A percentile compares a stretch with the other conserved stretches of the same genome.
Evolutionary conservation across 1,284 basidiomycete species (phyloP).

Genomic region (Sporisorium scitamineum): DNA sequence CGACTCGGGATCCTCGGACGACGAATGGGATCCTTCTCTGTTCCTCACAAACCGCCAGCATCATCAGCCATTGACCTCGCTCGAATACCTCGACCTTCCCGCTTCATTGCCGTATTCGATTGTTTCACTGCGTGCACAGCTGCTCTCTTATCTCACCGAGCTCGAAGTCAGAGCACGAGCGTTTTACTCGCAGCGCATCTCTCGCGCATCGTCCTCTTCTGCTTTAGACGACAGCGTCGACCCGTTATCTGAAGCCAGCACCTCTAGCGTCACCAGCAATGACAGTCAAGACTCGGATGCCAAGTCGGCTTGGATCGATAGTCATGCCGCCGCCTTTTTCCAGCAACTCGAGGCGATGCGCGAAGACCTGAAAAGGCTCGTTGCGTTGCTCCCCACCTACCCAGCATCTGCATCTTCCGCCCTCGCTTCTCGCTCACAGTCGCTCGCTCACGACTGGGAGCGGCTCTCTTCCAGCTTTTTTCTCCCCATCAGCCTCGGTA

Average conservation of each 20-base stretch:
- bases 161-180: conserved; percentile 47
- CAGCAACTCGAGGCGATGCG: conserved; percentile 58
- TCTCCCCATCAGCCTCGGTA: conserved; percentile 40
- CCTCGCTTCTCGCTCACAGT: conserved; percentile 50
- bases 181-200: conserved; percentile 42
- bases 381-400: conserved; percentile 44
- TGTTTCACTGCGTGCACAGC: conserved; percentile 48
- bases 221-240: neutral
- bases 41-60: conserved; percentile 7
- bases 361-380: conserved; percentile 49
- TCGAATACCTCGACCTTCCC: conserved; percentile 57
- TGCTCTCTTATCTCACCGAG: conserved; percentile 52
- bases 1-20: conserved; percentile 46
- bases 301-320: conserved; percentile 10
- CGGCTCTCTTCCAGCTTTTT: conserved; percentile 39
- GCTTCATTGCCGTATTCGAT: conserved; percentile 56
- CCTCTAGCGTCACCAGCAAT: neutral
- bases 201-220: conserved; percentile 8
- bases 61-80: conserved; percentile 35
- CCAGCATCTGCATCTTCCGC: conserved; percentile 45
- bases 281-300: neutral
- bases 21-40: conserved; percentile 29
- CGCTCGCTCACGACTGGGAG: conserved; percentile 51
- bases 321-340: conserved; percentile 45
- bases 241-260: neutral